Conservation (phyloP, 345 rosid genomes). For the Ailanthus altissimus region DNA sequence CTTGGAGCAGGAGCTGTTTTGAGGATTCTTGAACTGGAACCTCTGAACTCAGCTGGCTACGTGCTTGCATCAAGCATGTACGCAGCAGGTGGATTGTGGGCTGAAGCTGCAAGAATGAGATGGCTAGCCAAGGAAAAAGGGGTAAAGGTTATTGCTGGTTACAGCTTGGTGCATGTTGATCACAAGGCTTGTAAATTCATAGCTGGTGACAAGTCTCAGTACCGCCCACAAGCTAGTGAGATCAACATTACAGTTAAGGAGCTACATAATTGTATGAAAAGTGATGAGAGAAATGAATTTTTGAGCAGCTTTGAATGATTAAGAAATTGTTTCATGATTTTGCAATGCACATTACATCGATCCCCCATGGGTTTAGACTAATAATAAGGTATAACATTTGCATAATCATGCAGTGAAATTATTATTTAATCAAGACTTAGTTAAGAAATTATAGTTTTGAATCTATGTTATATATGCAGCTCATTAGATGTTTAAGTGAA, state of each 20-base stretch:
- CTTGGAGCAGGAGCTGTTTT: constrained; percentile 38
- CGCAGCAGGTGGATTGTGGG: constrained; percentile 59
- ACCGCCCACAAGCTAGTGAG: constrained; percentile 28
- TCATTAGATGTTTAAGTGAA: no score
- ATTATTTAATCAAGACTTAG: no score
- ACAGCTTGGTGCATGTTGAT: constrained; percentile 55
- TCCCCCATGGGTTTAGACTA: no score
- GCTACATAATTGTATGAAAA: constrained; percentile 40
- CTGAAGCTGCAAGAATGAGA: constrained; percentile 48
- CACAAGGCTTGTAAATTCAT: constrained; percentile 36
- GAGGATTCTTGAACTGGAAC: constrained; percentile 58
- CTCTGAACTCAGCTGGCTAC: constrained; percentile 56
- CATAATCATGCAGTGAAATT: no score
- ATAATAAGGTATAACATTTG: no score
- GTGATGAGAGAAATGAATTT: constrained; percentile 10
- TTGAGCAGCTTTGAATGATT: background rate
- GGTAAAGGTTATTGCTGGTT: constrained; percentile 47
- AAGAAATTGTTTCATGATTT: background rate
- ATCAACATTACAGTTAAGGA: constrained; percentile 29
- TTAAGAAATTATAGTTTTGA: no score
- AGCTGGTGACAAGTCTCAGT: constrained; percentile 51
- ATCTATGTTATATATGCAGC: no score
- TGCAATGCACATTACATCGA: background rate
- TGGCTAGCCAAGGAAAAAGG: constrained; percentile 53
- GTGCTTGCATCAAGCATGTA: constrained; percentile 57